phyloP scores from a whole-genome alignment of 1,139 yeast genomes.

The Suhomyces bokatorum region DNA sequence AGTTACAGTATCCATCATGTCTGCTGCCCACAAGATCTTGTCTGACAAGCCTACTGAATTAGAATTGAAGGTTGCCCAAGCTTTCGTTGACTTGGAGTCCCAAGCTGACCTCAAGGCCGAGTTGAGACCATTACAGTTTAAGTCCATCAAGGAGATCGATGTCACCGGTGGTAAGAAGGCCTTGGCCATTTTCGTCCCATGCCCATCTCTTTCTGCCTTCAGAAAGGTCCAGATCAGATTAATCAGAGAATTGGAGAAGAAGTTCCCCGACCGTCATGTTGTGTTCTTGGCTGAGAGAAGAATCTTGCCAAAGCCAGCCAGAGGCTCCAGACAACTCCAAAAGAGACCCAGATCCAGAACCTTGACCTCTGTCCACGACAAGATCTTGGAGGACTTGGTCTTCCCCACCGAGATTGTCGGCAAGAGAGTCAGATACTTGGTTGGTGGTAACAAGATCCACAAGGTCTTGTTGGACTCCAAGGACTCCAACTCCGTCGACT shows the following conservation, averaged over 20 bases:
- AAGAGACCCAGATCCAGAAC: slow-evolving; percentile 99
- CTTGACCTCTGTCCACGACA: slow-evolving; percentile 97
- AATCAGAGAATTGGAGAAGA: slow-evolving; percentile 99
- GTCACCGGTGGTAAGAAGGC: slow-evolving; percentile 99
- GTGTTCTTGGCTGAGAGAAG: slow-evolving; percentile 99
- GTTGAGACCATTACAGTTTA: slow-evolving; percentile 97
- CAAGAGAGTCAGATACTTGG: slow-evolving; percentile 98
- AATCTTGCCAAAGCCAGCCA: slow-evolving; percentile 96
- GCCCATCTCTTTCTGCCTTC: slow-evolving; percentile 89
- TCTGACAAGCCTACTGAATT: slow-evolving; percentile 93
- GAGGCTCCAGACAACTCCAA: slow-evolving; percentile 89
- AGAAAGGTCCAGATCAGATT: slow-evolving; percentile 97
- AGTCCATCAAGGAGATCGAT: slow-evolving; percentile 96
- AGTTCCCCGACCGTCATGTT: slow-evolving; percentile 99
- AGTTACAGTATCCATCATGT: slow-evolving; percentile 53
- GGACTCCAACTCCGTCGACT: slow-evolving; percentile 96
- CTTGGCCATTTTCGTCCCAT: slow-evolving; percentile 96
- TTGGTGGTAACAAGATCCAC: slow-evolving; percentile 98
- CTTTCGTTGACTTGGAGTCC: slow-evolving; percentile 94
- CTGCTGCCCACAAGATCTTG: slow-evolving; percentile 94
- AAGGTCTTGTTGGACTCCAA: slow-evolving; percentile 97
- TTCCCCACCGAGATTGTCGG: slow-evolving; percentile 99
- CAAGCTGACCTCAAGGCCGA: slow-evolving; percentile 97
- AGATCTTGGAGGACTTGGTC: slow-evolving; percentile 97
- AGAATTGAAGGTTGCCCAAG: slow-evolving; percentile 99